Evolutionary conservation across 2,329 filamentous ascomycete genomes (phyloP), one percentile per base, ranked within the genome.

Genomic region (Thielaviopsis euricoi): DNA sequence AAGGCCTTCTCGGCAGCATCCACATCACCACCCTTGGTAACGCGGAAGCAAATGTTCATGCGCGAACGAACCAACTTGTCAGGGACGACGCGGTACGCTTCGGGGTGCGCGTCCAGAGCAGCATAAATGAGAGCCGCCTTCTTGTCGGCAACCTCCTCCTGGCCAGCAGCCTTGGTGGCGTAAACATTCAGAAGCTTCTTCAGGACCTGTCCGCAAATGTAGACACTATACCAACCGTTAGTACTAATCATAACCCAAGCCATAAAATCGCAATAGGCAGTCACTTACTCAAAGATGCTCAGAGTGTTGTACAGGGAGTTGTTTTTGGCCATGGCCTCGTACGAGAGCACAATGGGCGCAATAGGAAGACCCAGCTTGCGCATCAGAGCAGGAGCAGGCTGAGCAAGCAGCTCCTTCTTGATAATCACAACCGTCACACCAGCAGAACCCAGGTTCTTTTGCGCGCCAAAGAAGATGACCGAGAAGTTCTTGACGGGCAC

Each of bases 221-320:
- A 97, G 43, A 96, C 86, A 68, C 91, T 81, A 56, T 50, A 52
- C 5, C 5, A 51, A 63, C 37, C 12, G 6, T 19, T 49, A 43
- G n/a, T 52, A 25, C 1, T 13, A 10, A 15, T n/a, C 13, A 1
- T 19, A 13, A 52, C 40, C 12, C 26, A 46, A 21, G 33, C 3
- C n/a, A n/a, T 52, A 6, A 48, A 49, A 9, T 17, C 22, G 46
- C 10, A 15, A 23, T 10, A 3, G n/a, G n/a, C n/a, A n/a, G n/a
- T n/a, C n/a, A 71, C 78, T 66, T 69, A 82, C 80, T 81, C 90
- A 66, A 97, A 95, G 66, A 97, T 95, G 66, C 88, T 90, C 12
- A 97, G 74, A 0, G 91, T 97, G 72, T 97, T 97, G 75, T 97
- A 97, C 26, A 97, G 77, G 64, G 86, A 93, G 74, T 95, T 93